Conservation (phyloP, 176 grass and related monocot species). For the Bromus sterilis region DNA sequence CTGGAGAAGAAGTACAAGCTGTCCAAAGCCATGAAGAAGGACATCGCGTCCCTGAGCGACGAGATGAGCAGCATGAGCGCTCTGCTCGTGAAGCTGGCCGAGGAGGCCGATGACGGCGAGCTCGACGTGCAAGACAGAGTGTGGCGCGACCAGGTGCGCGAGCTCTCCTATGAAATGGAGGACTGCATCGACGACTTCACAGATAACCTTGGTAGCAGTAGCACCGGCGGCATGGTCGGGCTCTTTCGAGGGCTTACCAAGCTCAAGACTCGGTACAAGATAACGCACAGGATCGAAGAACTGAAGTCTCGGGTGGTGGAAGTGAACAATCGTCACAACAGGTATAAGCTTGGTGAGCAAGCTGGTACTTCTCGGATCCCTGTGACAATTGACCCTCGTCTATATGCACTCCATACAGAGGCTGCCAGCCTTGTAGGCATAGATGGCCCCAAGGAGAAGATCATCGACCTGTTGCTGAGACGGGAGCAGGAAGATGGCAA, state of each 20-base stretch:
- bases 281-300: not conserved
- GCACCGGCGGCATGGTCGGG: not conserved
- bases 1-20: not conserved
- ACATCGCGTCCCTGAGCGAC: not conserved
- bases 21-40: not conserved
- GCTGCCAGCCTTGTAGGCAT: not conserved
- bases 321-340: not conserved
- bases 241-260: not conserved
- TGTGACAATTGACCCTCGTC: not conserved
- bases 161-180: slow-evolving; percentile 18
- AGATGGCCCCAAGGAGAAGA: not conserved
- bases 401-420: not conserved
- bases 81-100: not conserved
- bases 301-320: not conserved
- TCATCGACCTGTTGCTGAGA: not conserved
- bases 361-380: not conserved
- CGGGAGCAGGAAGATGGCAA: not conserved
- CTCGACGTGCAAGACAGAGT: not conserved
- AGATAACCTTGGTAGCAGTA: fast-evolving
- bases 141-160: slow-evolving; percentile 1
- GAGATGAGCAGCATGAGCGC: slow-evolving; percentile 23
- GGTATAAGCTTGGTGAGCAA: not conserved
- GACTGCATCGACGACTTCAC: slow-evolving; percentile 2
- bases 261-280: not conserved
- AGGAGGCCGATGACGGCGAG: not conserved